phyloP scores from a whole-genome alignment of 148 eudicot genomes.

The Amaranthus hypochondriacus region DNA sequence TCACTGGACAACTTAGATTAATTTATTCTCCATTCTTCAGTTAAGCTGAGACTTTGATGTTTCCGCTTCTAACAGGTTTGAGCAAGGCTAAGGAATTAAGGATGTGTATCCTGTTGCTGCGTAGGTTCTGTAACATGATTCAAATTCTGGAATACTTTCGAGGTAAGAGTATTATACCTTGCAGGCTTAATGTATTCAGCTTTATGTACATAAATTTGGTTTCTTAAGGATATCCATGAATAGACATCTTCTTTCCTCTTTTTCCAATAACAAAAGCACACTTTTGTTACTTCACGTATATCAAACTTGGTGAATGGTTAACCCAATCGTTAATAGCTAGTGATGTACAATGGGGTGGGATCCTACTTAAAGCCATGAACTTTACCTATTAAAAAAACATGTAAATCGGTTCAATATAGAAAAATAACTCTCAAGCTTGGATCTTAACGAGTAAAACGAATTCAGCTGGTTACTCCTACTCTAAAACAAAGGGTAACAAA shows the following conservation, averaged over 20 bases:
- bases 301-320: background rate
- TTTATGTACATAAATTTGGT: background rate
- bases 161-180: background rate
- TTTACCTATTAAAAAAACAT: too few relatives aligned
- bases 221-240: background rate
- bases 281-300: background rate
- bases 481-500: too few relatives aligned
- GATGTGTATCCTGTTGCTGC: slow-evolving; percentile 10
- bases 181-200: background rate
- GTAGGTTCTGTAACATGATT: slow-evolving; percentile 5
- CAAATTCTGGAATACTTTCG: background rate
- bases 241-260: background rate
- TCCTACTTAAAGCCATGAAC: too few relatives aligned
- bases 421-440: too few relatives aligned
- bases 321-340: too few relatives aligned
- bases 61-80: slow-evolving; percentile 8
- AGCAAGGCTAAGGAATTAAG: slow-evolving; percentile 6
- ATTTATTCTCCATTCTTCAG: background rate
- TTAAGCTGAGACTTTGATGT: background rate
- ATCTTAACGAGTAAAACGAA: too few relatives aligned
- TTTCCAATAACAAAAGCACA: background rate
- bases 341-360: too few relatives aligned
- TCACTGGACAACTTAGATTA: background rate
- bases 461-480: too few relatives aligned
- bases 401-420: too few relatives aligned